Evolutionary conservation across 2,329 filamentous ascomycete species (phyloP), one percentile per base, ranked within the genome.

Genomic region (Xylariales sp.): DNA sequence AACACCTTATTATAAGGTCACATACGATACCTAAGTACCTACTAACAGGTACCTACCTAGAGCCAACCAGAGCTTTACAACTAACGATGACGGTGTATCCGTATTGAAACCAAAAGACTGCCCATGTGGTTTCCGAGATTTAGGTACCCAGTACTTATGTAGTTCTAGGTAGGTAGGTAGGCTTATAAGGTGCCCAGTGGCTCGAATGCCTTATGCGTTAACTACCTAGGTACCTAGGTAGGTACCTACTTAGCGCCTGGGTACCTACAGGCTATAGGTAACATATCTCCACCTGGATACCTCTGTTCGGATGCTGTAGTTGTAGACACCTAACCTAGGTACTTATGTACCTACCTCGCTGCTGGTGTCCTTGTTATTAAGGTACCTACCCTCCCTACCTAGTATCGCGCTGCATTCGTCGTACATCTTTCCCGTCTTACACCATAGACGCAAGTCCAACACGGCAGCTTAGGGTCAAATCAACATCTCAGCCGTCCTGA

Each of bases 31-130:
- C 12, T 45, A 14, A 3, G 9, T n/a, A 23, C 16, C 28, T 50
- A 32, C 30, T 36, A 39, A 7, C 14, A 3, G n/a, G n/a, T 14
- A 14, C 23, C 12, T 48, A 18, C 39, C 41, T 32, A 48, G n/a
- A 58, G 59, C 59, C 54, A 63, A 63, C 56, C 49, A 63, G 8
- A 63, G 46, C 32, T 18, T 30, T 32, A 30, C 59, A 67, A 18
- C 30, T 53, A 43, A 18, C 7, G 28, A 39, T 41, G n/a, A 62
- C 34, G 45, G 54, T 56, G 45, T 39, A 30, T 4, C 12, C 5
- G 32, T 34, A 8, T 41, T 14, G 39, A 14, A 14, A 14, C 39
- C n/a, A 48, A 39, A 32, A 16, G 9, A 34, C 32, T 59, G 9
- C 30, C 14, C 43, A 6, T n/a, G 28, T 2, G 23, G 23, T 23